Evolutionary conservation across 148 eudicot genomes (phyloP).

Genomic region (Nepenthes mirabilis): DNA sequence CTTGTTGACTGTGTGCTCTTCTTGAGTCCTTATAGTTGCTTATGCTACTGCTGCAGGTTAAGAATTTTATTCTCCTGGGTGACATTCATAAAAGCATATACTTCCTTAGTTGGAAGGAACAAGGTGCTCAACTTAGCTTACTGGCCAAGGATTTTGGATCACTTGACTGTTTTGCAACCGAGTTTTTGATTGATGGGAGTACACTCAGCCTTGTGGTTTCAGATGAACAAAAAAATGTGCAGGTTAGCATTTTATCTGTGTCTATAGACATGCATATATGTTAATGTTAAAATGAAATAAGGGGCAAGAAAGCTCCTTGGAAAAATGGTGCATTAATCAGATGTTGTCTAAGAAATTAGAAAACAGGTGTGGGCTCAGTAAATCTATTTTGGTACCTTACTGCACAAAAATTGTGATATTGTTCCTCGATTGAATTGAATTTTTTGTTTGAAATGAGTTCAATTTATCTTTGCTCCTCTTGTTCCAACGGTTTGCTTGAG

Average conservation of each 20-base stretch:
- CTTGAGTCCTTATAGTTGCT: background rate
- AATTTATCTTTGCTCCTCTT: too few relatives aligned
- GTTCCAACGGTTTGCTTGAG: too few relatives aligned
- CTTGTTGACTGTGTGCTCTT: background rate
- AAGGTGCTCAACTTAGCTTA: constrained; percentile 82
- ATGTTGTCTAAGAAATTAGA: too few relatives aligned
- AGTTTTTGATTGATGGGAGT: constrained; percentile 90
- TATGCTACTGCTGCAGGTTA: constrained; percentile 42
- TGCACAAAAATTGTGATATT: too few relatives aligned
- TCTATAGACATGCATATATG: background rate
- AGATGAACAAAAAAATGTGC: constrained; percentile 91
- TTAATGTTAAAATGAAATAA: too few relatives aligned
- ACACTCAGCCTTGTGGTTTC: constrained; percentile 92
- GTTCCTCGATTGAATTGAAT: too few relatives aligned
- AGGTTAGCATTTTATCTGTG: constrained; percentile 35
- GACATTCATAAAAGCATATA: constrained; percentile 93
- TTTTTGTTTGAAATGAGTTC: too few relatives aligned
- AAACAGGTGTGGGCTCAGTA: too few relatives aligned
- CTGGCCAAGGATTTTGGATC: constrained; percentile 92
- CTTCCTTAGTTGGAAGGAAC: constrained; percentile 96
- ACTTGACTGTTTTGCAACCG: constrained; percentile 93
- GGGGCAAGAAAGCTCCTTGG: too few relatives aligned
- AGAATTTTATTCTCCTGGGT: constrained; percentile 91
- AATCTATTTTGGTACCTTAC: too few relatives aligned
- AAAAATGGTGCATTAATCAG: too few relatives aligned